Conservation (phyloP, 1,139 yeast genomes). For the Kurtzmaniella quercitrusa region DNA sequence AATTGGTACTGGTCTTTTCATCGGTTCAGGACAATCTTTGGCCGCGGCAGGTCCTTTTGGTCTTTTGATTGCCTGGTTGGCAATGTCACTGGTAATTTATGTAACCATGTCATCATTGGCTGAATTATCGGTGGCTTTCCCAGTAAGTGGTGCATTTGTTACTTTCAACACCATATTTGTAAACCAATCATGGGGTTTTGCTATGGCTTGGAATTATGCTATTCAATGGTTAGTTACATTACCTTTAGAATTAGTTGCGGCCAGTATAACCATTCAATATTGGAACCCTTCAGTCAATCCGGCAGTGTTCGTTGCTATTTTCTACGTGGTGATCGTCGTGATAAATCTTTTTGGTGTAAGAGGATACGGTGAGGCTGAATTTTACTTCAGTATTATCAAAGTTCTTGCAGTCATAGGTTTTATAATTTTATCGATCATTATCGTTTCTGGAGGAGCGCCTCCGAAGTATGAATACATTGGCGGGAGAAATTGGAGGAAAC, state of each 20-base stretch:
- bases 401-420: conserved; percentile 31
- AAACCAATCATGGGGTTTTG: conserved; percentile 36
- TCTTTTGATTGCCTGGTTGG: conserved; percentile 27
- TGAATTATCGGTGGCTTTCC: conserved; percentile 38
- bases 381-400: conserved; percentile 26
- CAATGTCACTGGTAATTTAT: conserved; percentile 28
- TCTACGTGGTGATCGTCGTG: conserved; percentile 24
- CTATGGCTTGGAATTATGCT: conserved; percentile 43
- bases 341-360: conserved; percentile 32
- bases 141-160: conserved; percentile 37
- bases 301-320: conserved; percentile 29
- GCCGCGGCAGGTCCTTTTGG: conserved; percentile 37
- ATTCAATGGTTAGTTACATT: conserved; percentile 37
- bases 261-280: conserved; percentile 31
- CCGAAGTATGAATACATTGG: conserved; percentile 24
- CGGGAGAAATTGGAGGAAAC: conserved; percentile 29
- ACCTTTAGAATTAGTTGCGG: conserved; percentile 39
- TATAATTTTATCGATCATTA: conserved; percentile 21
- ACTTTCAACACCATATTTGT: conserved; percentile 35
- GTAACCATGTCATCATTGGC: conserved; percentile 34
- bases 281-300: conserved; percentile 27
- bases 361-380: conserved; percentile 37
- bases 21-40: conserved; percentile 32
- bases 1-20: conserved; percentile 41
- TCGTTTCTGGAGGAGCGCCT: conserved; percentile 34